These are phyloP conservation scores for Fusarium ramigenum DNA, from an alignment of 2,329 filamentous ascomycete species.

Conservation along the genomic window DNA sequence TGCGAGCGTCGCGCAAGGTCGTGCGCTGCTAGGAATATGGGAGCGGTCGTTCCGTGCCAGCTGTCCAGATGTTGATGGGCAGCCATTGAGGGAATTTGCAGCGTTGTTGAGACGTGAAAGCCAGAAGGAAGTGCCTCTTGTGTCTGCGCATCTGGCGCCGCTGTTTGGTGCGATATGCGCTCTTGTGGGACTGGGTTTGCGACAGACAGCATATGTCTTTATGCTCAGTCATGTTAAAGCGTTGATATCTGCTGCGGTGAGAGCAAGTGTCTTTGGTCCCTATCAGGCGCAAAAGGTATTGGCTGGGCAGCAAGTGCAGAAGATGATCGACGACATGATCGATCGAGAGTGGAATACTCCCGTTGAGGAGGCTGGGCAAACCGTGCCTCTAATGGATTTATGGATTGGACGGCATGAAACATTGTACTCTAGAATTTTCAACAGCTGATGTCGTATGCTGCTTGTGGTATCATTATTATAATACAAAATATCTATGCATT, in stretches of 20 bases:
- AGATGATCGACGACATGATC: conserved; percentile 66
- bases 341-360: conserved; percentile 66
- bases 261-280: conserved; percentile 80
- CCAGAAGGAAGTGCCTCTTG: conserved; percentile 51
- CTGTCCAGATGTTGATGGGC: conserved; percentile 42
- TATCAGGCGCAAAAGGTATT: conserved; percentile 81
- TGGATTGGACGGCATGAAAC: conserved; percentile 87
- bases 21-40: conserved; percentile 80
- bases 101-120: conserved; percentile 46
- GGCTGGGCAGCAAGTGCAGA: conserved; percentile 67
- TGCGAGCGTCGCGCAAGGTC: conserved; percentile 78
- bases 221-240: conserved; percentile 81
- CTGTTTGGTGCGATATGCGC: conserved; percentile 74
- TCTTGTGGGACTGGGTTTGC: conserved; percentile 67
- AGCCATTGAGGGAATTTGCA: conserved; percentile 50
- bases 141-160: conserved; percentile 74
- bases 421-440: conserved; percentile 87
- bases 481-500: conserved; percentile 41
- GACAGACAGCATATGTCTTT: conserved; percentile 78
- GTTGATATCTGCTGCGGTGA: conserved; percentile 77
- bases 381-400: conserved; percentile 79
- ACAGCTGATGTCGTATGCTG: conserved; percentile 64
- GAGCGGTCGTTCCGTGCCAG: conserved; percentile 70
- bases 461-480: conserved; percentile 46
- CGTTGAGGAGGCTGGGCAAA: conserved; percentile 76